Conservation (phyloP, 2,329 filamentous ascomycete species). For the Juglanconis sp. region DNA sequence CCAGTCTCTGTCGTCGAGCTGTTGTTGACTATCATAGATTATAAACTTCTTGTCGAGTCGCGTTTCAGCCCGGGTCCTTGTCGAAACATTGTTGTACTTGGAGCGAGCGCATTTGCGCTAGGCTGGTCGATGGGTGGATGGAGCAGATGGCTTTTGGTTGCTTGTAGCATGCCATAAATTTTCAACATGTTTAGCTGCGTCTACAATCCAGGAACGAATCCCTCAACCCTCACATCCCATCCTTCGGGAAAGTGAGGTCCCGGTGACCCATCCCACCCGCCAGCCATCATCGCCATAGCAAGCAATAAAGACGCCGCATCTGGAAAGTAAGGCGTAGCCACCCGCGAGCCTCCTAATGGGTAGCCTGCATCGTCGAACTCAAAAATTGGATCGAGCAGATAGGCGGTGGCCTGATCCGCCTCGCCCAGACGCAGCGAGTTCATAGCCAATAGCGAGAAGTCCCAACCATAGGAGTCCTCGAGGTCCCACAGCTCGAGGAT, state of each 20-base stretch:
- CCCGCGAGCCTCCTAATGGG: slow-evolving; percentile 47
- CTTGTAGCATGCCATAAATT: not conserved
- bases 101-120: too few relatives aligned
- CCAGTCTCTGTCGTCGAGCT: too few relatives aligned
- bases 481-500: slow-evolving; percentile 38
- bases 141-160: too few relatives aligned
- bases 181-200: not conserved
- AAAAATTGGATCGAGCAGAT: slow-evolving; percentile 48
- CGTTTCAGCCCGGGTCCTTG: too few relatives aligned
- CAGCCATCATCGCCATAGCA: slow-evolving; percentile 54
- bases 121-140: too few relatives aligned
- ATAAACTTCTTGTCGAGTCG: too few relatives aligned
- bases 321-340: slow-evolving; percentile 58
- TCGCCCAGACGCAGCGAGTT: slow-evolving; percentile 39
- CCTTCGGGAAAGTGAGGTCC: slow-evolving; percentile 43
- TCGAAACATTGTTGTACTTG: too few relatives aligned
- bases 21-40: too few relatives aligned
- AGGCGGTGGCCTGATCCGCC: slow-evolving; percentile 34
- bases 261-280: slow-evolving; percentile 51
- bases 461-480: slow-evolving; percentile 40
- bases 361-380: slow-evolving; percentile 56
- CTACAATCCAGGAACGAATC: slow-evolving; percentile 39
- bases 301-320: slow-evolving; percentile 46
- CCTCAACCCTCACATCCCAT: slow-evolving; percentile 48
- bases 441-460: slow-evolving; percentile 44